Evolutionary conservation across 805 yeast genomes (phyloP).

Genomic region (Wickerhamomyces silvicola): DNA sequence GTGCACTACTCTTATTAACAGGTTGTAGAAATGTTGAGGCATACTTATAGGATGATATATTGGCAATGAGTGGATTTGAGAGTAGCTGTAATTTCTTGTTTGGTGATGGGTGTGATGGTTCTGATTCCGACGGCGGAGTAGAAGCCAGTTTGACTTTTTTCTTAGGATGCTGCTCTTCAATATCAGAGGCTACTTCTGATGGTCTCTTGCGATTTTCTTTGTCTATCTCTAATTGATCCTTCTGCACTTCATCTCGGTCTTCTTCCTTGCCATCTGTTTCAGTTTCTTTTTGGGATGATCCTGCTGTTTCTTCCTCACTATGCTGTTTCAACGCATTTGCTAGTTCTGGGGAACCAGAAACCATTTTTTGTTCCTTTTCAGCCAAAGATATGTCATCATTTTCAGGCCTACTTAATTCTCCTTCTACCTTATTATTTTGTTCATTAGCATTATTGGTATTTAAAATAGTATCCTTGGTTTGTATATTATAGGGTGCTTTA

Average conservation of each 20-base stretch:
- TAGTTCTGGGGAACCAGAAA: no score
- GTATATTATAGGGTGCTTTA: no score
- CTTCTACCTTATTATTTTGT: no score
- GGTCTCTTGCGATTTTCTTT: conserved; percentile 2
- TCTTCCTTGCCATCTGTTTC: conserved; percentile 4
- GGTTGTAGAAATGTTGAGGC: conserved; percentile 72
- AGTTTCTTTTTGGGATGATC: background rate
- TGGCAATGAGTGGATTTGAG: conserved; percentile 54
- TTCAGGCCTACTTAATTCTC: no score
- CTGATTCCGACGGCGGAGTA: conserved; percentile 15
- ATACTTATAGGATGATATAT: conserved; percentile 62
- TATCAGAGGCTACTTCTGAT: conserved; percentile 9
- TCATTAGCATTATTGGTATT: no score
- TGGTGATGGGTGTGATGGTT: conserved; percentile 10
- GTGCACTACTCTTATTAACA: conserved; percentile 61
- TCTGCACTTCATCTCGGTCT: conserved; percentile 7
- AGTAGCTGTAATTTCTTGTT: conserved; percentile 55
- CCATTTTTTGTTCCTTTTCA: background rate
- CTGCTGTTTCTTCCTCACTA: background rate
- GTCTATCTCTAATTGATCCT: no score
- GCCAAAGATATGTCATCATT: no score
- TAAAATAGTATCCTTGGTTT: no score
- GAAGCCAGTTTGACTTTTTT: conserved; percentile 20
- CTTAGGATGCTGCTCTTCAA: conserved; percentile 10
- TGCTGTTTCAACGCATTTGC: no score